Base-by-base conservation (phyloP, 1,284 basidiomycete species). In the Prillingera fragicola region DNA sequence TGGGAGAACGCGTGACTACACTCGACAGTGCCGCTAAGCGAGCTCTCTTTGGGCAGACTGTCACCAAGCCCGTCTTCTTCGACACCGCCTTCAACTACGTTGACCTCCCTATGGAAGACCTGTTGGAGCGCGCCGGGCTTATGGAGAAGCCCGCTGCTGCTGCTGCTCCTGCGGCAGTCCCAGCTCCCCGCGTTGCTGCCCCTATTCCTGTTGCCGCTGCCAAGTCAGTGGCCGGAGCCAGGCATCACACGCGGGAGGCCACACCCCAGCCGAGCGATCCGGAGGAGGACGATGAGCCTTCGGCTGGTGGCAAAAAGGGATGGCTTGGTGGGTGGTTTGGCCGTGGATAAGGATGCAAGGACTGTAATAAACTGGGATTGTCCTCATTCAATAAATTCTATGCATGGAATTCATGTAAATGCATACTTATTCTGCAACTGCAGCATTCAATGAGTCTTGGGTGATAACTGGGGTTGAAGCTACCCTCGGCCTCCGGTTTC, bases 1-100 rank as follows among this genome's bases (percentile, higher is more conserved):
- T 89, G 10, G 80, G 82, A 47, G 54, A 59, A 7, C 65, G 72
- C 2, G 69, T 87, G 33, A 55, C 71, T 10, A 55, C 69, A 1
- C 79, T 83, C 48, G 76, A 75, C 35, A 57, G 75, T 6, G 73
- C 75, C 1, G 77, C 80, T 65, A 90, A 90, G 67, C 80, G 78
- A 31, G 83, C 83, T 27, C 87, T 88, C 82, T 87, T 88, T 57
- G 75, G 80, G 1, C 78, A 79, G 63, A 85, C 85, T 52, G 83
- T 87, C 4, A 83, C 83, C 72, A 91, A 91, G 65, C 86, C 85
- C 8, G 62, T 89, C 25, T 94, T 94, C 75, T 94, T 90, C 70
- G 87, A 94, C 65, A 85, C 88, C 54, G 90, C 88, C n/a, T 80
- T 90, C 62, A 94, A 92, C 70, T 94, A 92, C 60, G 81, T 89